A percentile compares a stretch with the other conserved stretches of the same genome.
phyloP scores from a whole-genome alignment of 228 moss, liverwort and hornwort species.

The Sphagnum fallax region DNA sequence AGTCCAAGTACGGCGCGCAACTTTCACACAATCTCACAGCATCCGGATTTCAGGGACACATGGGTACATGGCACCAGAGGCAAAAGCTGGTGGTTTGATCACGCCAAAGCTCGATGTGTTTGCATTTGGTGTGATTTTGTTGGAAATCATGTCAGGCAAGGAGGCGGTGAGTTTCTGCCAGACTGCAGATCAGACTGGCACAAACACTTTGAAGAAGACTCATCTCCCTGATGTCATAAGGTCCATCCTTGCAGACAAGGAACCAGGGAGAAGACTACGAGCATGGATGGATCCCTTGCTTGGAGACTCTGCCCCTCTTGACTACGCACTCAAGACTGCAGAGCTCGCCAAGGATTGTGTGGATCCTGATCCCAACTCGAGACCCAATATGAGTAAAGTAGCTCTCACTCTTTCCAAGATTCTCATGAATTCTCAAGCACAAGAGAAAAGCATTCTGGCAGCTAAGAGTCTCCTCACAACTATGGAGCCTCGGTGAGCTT shows the following conservation, averaged over 20 bases:
- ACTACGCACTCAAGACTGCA: slow-evolving; percentile 56
- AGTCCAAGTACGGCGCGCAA: too few species aligned
- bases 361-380: slow-evolving; percentile 39
- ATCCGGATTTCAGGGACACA: slow-evolving; percentile 71
- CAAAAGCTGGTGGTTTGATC: slow-evolving; percentile 48
- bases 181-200: slow-evolving; percentile 18
- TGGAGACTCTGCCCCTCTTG: slow-evolving; percentile 58
- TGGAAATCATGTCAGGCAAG: slow-evolving; percentile 81
- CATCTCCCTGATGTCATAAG: slow-evolving; percentile 52
- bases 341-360: slow-evolving; percentile 56
- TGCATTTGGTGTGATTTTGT: slow-evolving; percentile 74
- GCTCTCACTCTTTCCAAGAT: slow-evolving; percentile 52
- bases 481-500: slow-evolving; percentile 60
- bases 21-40: slow-evolving; percentile 38
- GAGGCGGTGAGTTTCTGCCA: slow-evolving; percentile 40
- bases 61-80: slow-evolving; percentile 95
- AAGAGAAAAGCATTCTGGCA: slow-evolving; percentile 63
- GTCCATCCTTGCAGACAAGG: slow-evolving; percentile 43
- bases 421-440: slow-evolving; percentile 47
- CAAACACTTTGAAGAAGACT: slow-evolving; percentile 44
- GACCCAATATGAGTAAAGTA: slow-evolving; percentile 74
- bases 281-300: slow-evolving; percentile 81
- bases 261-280: slow-evolving; percentile 53
- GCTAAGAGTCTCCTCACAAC: slow-evolving; percentile 65
- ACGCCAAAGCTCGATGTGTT: slow-evolving; percentile 75